Base-by-base conservation (phyloP, 2,329 filamentous ascomycete species). In the Stachybotrys chartarum region DNA sequence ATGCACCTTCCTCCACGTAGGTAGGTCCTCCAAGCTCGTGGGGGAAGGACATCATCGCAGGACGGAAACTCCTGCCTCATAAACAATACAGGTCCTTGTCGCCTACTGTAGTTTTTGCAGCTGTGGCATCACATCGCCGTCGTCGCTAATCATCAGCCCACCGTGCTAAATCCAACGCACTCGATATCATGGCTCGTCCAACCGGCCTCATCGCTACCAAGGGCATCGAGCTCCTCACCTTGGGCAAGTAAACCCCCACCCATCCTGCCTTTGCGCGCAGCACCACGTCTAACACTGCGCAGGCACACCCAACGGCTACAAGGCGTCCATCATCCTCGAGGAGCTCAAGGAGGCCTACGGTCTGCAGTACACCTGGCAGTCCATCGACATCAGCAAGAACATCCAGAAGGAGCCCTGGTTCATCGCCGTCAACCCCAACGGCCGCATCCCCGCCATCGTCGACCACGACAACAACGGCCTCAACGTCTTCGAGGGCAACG, bases 401-500 rank as follows among this genome's bases (percentile, higher is more conserved):
- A 78, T 84, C 31, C 85, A 88, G 62, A 87, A 87, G 68, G 77
- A 87, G 72, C 75, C 78, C 1, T 88, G 85, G 84, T 88, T 81
- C 72, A 82, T 78, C 0, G 79, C 79, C 44, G 65, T 84, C 32
- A 79, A 79, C 57, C 84, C 84, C 44, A 88, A 88, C 67, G 85
- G 84, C 3, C 78, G 83, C 16, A 86, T 87, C 61, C 83, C 84
- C 2, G 83, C 80, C 50, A 79, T 88, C 50, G 78, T 87, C 32
- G 84, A 88, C 70, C 84, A 88, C 60, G 82, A 87, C 68, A 78
- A 82, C 58, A 72, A 73, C 55, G 78, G 70, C 50, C 81, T 87
- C 53, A 70, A 79, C 48, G 83, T 93, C 31, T 93, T 92, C 63
- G 90, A 94, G 70, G 86, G 85, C 49, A 81, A 85, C 50, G 82